Evolutionary conservation across 805 yeast species (phyloP), one percentile per base, ranked within the genome.

Genomic region (Yarrowia sp.): DNA sequence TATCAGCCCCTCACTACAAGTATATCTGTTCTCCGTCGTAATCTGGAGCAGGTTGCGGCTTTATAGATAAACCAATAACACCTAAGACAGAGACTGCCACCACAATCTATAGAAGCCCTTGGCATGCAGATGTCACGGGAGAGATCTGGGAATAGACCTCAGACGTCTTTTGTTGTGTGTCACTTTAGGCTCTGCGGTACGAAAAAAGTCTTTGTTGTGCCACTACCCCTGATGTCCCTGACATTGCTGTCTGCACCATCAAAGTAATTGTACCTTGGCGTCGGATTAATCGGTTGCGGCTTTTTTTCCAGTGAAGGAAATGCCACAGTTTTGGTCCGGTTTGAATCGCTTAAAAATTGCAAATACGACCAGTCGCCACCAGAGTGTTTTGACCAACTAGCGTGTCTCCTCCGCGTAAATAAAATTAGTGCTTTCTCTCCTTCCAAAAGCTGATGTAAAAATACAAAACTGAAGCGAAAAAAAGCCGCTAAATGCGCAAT

Each of bases 401-500:
- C 26, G 21, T 24, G 51, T 26, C 51, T 26, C 35, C 51, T 46
- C 35, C 35, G 35, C 51, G 35, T n/a, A 36, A 46, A 28, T 46
- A 46, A 19, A 46, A 46, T 46, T 46, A 24, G 52, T 12, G 30
- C 33, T 44, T 21, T 19, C 30, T 16, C 56, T 32, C 22, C 52
- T n/a, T 46, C 52, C 22, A 17, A 19, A n/a, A n/a, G 36, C 52
- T 26, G 33, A 11, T 36, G 30, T 43, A 21, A 21, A 48, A 32
- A 30, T 21, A 21, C 21, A 48, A 48, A 48, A 32, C 24, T 38
- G 14, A 33, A 22, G 11, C 32, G 21, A 44, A 30, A 51, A 51
- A 51, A 51, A 51, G 58, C 58, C 58, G 58, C 58, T 48, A 19
- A 38, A 19, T 51, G 58, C 58, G 41, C 58, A 14, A 51, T 33